Conservation (phyloP, 805 yeast species). For the Starmerella potacharoeniae region DNA sequence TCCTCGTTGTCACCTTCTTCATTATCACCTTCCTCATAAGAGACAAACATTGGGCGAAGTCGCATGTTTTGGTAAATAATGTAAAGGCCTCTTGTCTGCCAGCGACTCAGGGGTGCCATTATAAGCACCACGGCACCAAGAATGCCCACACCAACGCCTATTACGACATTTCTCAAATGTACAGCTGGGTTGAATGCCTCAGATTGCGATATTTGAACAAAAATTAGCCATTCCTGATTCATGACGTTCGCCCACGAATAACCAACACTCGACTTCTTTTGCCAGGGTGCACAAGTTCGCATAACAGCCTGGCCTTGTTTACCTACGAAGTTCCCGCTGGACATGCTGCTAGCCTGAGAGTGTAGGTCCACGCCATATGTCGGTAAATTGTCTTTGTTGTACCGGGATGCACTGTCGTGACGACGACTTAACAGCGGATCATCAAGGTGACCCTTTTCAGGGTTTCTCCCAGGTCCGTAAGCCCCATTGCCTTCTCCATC, state of each 20-base stretch:
- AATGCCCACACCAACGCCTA: constrained; percentile 22
- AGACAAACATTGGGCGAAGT: constrained; percentile 13
- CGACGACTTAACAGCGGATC: neutral
- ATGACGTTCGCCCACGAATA: constrained; percentile 16
- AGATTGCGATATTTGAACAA: constrained; percentile 14
- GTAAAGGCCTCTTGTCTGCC: constrained; percentile 23
- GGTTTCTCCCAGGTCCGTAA: neutral
- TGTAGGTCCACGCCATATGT: neutral
- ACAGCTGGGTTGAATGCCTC: constrained; percentile 15
- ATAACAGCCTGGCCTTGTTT: constrained; percentile 9
- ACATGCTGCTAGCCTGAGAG: neutral
- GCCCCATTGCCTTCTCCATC: neutral
- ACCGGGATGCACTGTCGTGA: neutral
- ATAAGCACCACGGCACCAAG: constrained; percentile 22
- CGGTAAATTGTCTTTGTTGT: neutral
- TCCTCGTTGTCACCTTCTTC: constrained; percentile 1
- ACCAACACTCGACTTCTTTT: constrained; percentile 18
- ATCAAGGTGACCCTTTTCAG: no score
- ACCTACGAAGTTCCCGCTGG: neutral
- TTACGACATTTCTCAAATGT: constrained; percentile 17
- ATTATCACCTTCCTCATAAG: constrained; percentile 1
- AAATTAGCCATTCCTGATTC: constrained; percentile 20
- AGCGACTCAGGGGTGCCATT: constrained; percentile 21
- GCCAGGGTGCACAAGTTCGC: constrained; percentile 13
- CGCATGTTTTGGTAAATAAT: constrained; percentile 22